A percentile compares a stretch with the other conserved stretches of the same genome.
These are phyloP conservation scores for Polytrichum commune DNA, from an alignment of 225 moss, liverwort and hornwort genomes.

Conservation along the genomic window DNA sequence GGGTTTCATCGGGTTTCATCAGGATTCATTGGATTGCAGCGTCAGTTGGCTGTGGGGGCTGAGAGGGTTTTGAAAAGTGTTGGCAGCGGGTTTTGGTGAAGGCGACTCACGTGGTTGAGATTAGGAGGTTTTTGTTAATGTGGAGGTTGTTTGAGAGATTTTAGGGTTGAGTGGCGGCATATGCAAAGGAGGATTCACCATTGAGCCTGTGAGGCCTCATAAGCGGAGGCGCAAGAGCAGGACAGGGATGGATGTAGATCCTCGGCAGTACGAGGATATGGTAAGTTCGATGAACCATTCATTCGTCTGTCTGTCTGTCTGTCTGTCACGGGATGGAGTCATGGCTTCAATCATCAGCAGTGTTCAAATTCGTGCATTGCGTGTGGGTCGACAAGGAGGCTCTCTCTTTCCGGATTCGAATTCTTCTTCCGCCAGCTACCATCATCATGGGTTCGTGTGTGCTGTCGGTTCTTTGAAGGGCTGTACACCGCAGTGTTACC, in stretches of 20 bases:
- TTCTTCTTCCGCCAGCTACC: not conserved
- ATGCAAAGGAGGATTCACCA: not conserved
- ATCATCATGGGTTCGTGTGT: not conserved
- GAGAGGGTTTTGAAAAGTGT: too few species aligned
- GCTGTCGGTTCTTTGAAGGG: too few species aligned
- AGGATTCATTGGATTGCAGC: too few species aligned
- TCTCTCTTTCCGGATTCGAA: not conserved
- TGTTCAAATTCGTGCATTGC: too few species aligned
- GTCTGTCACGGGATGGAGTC: too few species aligned
- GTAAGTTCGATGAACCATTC: conserved; percentile 15
- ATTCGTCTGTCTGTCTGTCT: not conserved
- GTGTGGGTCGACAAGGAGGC: not conserved
- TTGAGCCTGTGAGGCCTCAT: conserved; percentile 8
- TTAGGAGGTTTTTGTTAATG: not conserved
- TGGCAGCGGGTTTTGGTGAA: not conserved
- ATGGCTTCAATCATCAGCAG: not conserved
- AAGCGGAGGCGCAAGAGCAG: conserved; percentile 29
- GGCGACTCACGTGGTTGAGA: not conserved
- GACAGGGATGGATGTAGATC: conserved; percentile 65
- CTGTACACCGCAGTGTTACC: too few species aligned
- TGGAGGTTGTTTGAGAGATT: not conserved
- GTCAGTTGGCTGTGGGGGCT: too few species aligned
- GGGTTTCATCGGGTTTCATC: too few species aligned
- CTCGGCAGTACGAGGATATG: conserved; percentile 54
- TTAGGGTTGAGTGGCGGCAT: not conserved